phyloP scores from a whole-genome alignment of 2,329 filamentous ascomycete species.

The Diplodia corticola region DNA sequence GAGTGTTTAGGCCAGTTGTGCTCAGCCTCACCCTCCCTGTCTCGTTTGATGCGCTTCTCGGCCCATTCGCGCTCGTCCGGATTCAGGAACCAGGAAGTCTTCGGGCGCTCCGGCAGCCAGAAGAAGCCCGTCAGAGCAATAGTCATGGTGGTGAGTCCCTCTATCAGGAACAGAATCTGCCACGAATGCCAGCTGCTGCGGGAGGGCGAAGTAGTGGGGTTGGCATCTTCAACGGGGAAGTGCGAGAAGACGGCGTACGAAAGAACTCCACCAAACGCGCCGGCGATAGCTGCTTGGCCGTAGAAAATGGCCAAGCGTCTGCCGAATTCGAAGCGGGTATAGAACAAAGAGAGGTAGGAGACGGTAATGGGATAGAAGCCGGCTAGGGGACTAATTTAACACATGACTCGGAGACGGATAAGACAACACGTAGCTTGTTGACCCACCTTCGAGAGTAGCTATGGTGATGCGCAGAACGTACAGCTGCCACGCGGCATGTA shows the following conservation, averaged over 20 bases:
- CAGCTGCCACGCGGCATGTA: slow-evolving; percentile 50
- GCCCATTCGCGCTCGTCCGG: slow-evolving; percentile 49
- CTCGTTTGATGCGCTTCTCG: slow-evolving; percentile 46
- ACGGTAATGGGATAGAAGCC: slow-evolving; percentile 62
- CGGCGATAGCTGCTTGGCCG: slow-evolving; percentile 58
- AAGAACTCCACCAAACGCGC: slow-evolving; percentile 57
- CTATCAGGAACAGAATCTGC: slow-evolving; percentile 54
- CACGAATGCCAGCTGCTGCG: slow-evolving; percentile 46
- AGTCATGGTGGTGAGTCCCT: slow-evolving; percentile 49
- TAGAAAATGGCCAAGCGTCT: slow-evolving; percentile 57
- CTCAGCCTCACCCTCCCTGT: slow-evolving; percentile 32
- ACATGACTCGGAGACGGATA: not conserved
- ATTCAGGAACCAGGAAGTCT: slow-evolving; percentile 55
- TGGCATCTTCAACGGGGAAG: slow-evolving; percentile 32
- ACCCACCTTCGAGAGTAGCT: slow-evolving; percentile 48
- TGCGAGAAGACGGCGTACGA: slow-evolving; percentile 52
- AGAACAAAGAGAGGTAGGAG: slow-evolving; percentile 60
- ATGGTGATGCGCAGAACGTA: slow-evolving; percentile 49
- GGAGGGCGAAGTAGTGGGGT: not conserved
- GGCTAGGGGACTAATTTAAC: slow-evolving; percentile 35
- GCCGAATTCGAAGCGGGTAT: slow-evolving; percentile 59
- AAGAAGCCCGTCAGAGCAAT: slow-evolving; percentile 51
- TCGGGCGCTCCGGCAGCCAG: slow-evolving; percentile 52
- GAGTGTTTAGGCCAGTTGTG: slow-evolving; percentile 24
- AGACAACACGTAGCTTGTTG: not conserved